Percentiles rank a stretch among this genome's conserved stretches.
Evolutionary conservation across 768 basidiomycete species (phyloP).

Genomic region (Lactarius quietus): DNA sequence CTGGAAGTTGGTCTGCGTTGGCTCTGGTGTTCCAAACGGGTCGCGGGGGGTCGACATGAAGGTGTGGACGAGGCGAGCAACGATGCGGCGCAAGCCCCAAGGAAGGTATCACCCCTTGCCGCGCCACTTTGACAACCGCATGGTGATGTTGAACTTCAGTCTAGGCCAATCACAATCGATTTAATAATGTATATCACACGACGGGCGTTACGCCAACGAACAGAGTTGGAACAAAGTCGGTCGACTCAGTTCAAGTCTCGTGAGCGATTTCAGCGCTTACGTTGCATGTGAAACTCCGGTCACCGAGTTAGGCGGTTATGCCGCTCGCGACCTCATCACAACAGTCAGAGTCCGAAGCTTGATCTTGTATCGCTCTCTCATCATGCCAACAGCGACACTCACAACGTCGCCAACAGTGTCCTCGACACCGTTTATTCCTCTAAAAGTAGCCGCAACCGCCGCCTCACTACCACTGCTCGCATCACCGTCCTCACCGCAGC

Average conservation of each 20-base stretch:
- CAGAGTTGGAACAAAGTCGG: not conserved
- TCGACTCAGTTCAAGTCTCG: not conserved
- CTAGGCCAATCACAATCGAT: not conserved
- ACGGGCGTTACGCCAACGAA: not conserved
- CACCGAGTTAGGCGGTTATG: no score
- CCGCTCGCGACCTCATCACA: not conserved
- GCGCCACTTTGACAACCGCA: not conserved
- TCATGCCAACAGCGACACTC: slow-evolving; percentile 21
- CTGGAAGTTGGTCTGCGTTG: not conserved
- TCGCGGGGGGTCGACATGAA: slow-evolving; percentile 7
- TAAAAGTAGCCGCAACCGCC: slow-evolving; percentile 4
- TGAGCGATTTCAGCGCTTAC: no score
- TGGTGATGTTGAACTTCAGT: not conserved
- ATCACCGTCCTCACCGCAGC: slow-evolving; percentile 12
- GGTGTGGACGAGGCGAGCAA: not conserved
- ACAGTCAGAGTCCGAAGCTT: no score
- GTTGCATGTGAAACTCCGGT: not conserved
- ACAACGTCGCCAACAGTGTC: slow-evolving; percentile 16
- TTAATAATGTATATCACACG: not conserved
- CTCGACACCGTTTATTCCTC: slow-evolving; percentile 7
- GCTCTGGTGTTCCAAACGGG: slow-evolving; percentile 18
- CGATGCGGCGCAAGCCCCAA: no score
- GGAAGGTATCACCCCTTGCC: no score
- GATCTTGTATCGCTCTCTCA: not conserved
- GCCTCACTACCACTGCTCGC: not conserved